Percentiles rank a stretch among this genome's conserved stretches.
phyloP scores from a whole-genome alignment of 768 basidiomycete genomes.

The Mycena chlorophos region DNA sequence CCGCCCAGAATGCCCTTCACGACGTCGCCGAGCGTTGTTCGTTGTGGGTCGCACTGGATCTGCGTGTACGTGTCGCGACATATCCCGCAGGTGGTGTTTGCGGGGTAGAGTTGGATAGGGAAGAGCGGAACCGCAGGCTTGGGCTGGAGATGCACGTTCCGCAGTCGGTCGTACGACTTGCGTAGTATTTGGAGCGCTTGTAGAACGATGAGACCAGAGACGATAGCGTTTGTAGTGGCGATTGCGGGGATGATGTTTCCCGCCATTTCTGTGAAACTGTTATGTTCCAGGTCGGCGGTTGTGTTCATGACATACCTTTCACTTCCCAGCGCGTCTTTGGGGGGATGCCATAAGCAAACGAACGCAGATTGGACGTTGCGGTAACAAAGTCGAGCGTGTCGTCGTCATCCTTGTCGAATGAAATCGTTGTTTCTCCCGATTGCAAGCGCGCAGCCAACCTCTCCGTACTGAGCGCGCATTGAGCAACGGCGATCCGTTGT shows the following conservation, averaged over 20 bases:
- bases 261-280: constrained; percentile 77
- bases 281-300: not conserved
- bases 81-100: constrained; percentile 79
- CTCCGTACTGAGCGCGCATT: constrained; percentile 59
- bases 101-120: constrained; percentile 60
- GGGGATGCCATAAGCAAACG: constrained; percentile 85
- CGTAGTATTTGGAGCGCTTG: constrained; percentile 86
- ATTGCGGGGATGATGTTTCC: constrained; percentile 99
- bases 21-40: constrained; percentile 70
- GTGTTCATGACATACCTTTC: constrained; percentile 78
- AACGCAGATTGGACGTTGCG: constrained; percentile 89
- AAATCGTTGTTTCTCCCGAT: constrained; percentile 67
- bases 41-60: constrained; percentile 70
- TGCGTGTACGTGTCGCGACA: constrained; percentile 84
- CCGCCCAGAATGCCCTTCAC: constrained; percentile 66
- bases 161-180: constrained; percentile 56
- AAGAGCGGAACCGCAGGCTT: constrained; percentile 79
- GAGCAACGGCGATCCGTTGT: not conserved
- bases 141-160: constrained; percentile 78
- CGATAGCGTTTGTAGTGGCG: constrained; percentile 97
- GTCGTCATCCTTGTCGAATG: constrained; percentile 98
- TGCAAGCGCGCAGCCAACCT: constrained; percentile 70
- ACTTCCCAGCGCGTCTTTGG: constrained; percentile 94
- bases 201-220: constrained; percentile 91
- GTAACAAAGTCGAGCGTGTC: constrained; percentile 97